Conservation (phyloP, 805 yeast genomes). For the Saccharomycopsis sp. region DNA sequence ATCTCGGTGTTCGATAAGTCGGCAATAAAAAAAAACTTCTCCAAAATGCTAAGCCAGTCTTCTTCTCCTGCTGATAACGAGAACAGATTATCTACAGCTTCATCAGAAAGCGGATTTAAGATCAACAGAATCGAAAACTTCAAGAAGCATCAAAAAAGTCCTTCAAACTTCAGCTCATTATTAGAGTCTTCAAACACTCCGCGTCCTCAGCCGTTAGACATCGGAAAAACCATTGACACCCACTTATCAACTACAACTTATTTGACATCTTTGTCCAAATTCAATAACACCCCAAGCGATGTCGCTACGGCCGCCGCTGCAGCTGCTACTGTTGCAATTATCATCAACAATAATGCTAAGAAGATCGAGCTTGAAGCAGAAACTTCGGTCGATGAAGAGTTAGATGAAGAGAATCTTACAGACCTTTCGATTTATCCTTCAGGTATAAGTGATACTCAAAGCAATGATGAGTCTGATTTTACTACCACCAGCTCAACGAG, state of each 20-base stretch:
- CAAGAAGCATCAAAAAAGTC: not conserved
- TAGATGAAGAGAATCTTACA: not conserved
- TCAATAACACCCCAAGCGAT: not conserved
- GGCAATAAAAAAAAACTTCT: not conserved
- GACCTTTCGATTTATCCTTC: not conserved
- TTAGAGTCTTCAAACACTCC: not conserved
- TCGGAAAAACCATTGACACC: slow-evolving; percentile 4
- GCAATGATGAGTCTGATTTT: not conserved
- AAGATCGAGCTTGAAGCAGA: not conserved
- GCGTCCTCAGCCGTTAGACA: not conserved
- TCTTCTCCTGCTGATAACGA: not conserved
- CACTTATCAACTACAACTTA: slow-evolving; percentile 8
- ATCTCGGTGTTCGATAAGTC: not conserved
- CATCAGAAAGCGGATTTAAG: not conserved
- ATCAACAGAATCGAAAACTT: slow-evolving; percentile 2
- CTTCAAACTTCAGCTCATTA: not conserved
- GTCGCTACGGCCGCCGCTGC: not conserved
- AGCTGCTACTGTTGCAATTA: not conserved
- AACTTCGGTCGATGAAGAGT: not conserved
- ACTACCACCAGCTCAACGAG: not conserved
- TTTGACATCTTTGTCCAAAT: not conserved
- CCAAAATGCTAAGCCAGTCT: not conserved
- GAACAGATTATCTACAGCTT: not conserved
- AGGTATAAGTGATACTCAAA: not conserved
- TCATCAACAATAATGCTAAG: not conserved